phyloP scores from a whole-genome alignment of 768 basidiomycete species.

The Mycena maculata region DNA sequence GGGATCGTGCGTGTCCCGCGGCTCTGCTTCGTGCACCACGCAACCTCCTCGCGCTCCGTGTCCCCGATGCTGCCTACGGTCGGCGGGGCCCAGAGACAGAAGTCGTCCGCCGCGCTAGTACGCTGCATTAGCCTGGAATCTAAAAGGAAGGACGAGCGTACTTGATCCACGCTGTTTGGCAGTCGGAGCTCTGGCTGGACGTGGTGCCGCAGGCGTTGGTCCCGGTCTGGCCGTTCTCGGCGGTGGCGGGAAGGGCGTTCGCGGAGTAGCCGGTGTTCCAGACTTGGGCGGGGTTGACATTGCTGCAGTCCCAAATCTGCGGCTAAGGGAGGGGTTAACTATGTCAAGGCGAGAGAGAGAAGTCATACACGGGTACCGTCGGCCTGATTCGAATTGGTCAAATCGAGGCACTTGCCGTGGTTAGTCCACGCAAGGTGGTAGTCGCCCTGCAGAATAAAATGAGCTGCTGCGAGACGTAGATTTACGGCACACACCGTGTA shows the following conservation, averaged over 20 bases:
- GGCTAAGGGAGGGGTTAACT: constrained; percentile 45
- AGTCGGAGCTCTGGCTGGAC: constrained; percentile 67
- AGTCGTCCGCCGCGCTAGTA: constrained; percentile 68
- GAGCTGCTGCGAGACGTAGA: too few relatives aligned
- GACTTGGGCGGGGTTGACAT: constrained; percentile 59
- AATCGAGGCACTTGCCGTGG: constrained; percentile 62
- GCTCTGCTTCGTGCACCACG: constrained; percentile 81
- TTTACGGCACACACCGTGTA: constrained; percentile 51
- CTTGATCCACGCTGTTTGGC: constrained; percentile 80
- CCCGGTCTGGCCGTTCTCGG: constrained; percentile 71
- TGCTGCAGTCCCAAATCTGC: constrained; percentile 59
- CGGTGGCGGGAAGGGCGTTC: constrained; percentile 55
- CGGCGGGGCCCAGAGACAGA: constrained; percentile 76
- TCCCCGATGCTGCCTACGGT: constrained; percentile 66
- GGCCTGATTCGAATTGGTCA: constrained; percentile 52
- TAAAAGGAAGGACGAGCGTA: constrained; percentile 47
- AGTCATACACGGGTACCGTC: constrained; percentile 57
- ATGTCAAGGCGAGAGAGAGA: background rate
- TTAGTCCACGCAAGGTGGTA: constrained; percentile 60
- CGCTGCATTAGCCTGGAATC: background rate
- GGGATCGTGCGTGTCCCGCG: constrained; percentile 82
- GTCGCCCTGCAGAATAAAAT: constrained; percentile 36
- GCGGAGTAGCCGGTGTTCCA: constrained; percentile 64
- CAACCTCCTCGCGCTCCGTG: constrained; percentile 74
- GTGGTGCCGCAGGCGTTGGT: constrained; percentile 75